Conservation (phyloP, 805 yeast genomes). For the Metschnikowia kunwiensis region DNA sequence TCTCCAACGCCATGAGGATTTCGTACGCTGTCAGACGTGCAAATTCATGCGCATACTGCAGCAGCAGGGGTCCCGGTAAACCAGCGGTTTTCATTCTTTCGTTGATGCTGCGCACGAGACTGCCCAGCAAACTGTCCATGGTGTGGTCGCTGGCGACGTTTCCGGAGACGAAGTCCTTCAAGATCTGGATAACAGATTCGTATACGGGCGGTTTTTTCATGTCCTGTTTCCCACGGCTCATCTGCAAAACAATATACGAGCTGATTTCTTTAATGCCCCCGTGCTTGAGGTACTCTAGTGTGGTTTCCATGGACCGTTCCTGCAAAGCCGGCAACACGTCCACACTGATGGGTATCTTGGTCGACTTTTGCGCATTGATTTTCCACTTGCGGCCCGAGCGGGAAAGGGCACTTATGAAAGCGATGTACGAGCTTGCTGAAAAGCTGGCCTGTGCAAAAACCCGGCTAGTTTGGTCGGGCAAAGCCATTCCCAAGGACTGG, state of each 20-base stretch:
- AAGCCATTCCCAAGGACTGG: slow-evolving; percentile 5
- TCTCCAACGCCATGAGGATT: slow-evolving; percentile 29
- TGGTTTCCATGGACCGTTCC: slow-evolving; percentile 11
- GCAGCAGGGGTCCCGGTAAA: slow-evolving; percentile 3
- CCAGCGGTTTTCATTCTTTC: slow-evolving; percentile 1
- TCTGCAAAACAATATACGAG: slow-evolving; percentile 14
- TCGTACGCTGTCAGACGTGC: slow-evolving; percentile 55
- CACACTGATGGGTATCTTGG: slow-evolving; percentile 33
- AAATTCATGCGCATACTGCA: slow-evolving; percentile 35
- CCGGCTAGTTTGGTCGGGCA: slow-evolving; percentile 4
- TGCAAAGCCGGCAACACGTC: slow-evolving; percentile 30
- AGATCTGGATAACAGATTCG: slow-evolving; percentile 40
- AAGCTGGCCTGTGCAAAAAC: slow-evolving; percentile 5
- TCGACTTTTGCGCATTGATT: slow-evolving; percentile 25
- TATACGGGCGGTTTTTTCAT: slow-evolving; percentile 17
- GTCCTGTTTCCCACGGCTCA: background rate
- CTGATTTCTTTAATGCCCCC: slow-evolving; percentile 23
- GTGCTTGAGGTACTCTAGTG: slow-evolving; percentile 22
- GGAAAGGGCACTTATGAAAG: slow-evolving; percentile 14
- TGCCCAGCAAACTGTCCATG: slow-evolving; percentile 46
- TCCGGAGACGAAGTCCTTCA: slow-evolving; percentile 56
- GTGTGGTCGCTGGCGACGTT: slow-evolving; percentile 45
- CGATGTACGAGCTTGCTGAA: slow-evolving; percentile 15
- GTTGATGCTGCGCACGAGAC: slow-evolving; percentile 31
- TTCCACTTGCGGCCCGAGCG: slow-evolving; percentile 17